Evolutionary conservation across 2,329 filamentous ascomycete species (phyloP), one percentile per base, ranked within the genome.

Genomic region (Colletotrichum viniferum): DNA sequence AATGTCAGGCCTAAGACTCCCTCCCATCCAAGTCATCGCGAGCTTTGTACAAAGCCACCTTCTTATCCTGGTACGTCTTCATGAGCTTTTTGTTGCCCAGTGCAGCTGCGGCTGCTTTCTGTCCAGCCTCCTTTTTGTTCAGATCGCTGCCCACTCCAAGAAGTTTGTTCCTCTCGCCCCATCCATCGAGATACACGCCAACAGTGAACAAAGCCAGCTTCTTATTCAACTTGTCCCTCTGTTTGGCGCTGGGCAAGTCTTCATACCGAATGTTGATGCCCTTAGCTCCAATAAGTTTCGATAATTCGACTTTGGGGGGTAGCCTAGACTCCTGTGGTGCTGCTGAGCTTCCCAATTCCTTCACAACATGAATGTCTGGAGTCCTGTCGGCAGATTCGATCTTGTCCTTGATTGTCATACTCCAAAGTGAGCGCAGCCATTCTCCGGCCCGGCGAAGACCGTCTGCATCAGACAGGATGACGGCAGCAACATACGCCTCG

Each of bases 401-500:
- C 32, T 93, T 88, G 28, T 89, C 84, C 32, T 86, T 81, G 48
- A 97, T 84, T 6, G 90, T 91, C 62, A 88, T 90, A 5, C 90
- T 89, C 95, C 96, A 98, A 1, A 98, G 86, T 9, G 88, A 85
- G 66, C 91, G 93, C 61, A 98, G 85, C 95, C 96, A 98, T 16
- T 88, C 82, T 67, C 93, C 89, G 3, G 90, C 92, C 3, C 87
- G 88, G 9, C 83, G 77, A 62, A 94, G 89, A 1, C 96, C 96
- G 62, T 91, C 82, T 4, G 86, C 83, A 79, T 95, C 90, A 1
- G 93, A 92, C 3, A 95, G 85, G 38, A 98, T 90, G 7, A 96
- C 85, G 4, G 94, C 96, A 10, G 94, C 96, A 18, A 98, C 91
- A 79, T 97, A 98, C 0, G 96, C 94, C 83, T 98, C 96, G 79